These are phyloP conservation scores for Cadophora gregata DNA, from an alignment of 2,329 filamentous ascomycete genomes.

Conservation along the genomic window DNA sequence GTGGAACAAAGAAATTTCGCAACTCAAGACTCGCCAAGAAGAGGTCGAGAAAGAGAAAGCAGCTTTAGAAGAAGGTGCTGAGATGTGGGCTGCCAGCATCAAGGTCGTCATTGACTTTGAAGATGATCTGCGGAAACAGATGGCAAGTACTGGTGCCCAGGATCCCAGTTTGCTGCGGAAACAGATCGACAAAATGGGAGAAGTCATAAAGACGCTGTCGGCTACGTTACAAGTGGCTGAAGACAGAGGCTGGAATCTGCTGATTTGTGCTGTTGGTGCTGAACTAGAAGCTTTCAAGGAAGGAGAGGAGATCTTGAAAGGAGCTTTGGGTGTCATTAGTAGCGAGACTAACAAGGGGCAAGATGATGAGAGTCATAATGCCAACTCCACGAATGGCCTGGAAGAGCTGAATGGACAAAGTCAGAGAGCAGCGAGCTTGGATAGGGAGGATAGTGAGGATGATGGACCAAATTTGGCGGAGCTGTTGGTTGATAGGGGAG, in stretches of 20 bases:
- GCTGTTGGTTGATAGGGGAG: slow-evolving; percentile 37
- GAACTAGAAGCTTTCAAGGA: slow-evolving; percentile 72
- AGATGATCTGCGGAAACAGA: slow-evolving; percentile 60
- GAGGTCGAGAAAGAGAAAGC: slow-evolving; percentile 65
- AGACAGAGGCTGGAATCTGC: slow-evolving; percentile 71
- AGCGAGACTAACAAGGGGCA: not conserved
- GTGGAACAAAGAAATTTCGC: slow-evolving; percentile 68
- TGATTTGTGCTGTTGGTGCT: slow-evolving; percentile 77
- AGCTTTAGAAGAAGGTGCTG: slow-evolving; percentile 70
- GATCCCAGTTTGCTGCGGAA: slow-evolving; percentile 49
- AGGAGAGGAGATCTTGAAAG: slow-evolving; percentile 61
- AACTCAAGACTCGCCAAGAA: slow-evolving; percentile 59
- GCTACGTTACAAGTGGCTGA: slow-evolving; percentile 61
- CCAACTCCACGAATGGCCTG: slow-evolving; percentile 17
- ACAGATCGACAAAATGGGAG: slow-evolving; percentile 62
- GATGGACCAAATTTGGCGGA: slow-evolving; percentile 39
- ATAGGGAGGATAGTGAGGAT: slow-evolving; percentile 35
- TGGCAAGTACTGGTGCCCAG: slow-evolving; percentile 50
- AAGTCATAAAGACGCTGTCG: slow-evolving; percentile 61
- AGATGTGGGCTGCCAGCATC: slow-evolving; percentile 69
- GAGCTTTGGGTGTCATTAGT: slow-evolving; percentile 41
- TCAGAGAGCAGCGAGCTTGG: slow-evolving; percentile 20
- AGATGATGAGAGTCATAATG: slow-evolving; percentile 18
- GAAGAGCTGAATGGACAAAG: slow-evolving; percentile 22
- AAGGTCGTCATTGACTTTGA: slow-evolving; percentile 69